Evolutionary conservation across 192 early-diverging fungal genomes (phyloP).

Genomic region (Cetraspora pellucida): DNA sequence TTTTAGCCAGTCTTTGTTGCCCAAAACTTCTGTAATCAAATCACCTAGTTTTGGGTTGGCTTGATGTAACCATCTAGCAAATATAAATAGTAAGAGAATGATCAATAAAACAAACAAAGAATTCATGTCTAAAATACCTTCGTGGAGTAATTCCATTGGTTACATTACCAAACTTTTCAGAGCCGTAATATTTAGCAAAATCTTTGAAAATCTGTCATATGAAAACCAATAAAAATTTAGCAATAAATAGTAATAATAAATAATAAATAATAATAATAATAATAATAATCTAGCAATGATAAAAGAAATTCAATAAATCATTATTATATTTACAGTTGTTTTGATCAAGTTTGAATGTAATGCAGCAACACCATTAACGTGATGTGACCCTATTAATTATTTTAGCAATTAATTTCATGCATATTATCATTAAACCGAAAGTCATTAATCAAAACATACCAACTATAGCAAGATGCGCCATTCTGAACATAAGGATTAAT

Average conservation of each 20-base stretch:
- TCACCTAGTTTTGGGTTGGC: slow-evolving; percentile 85
- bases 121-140: slow-evolving; percentile 35
- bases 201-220: slow-evolving; percentile 76
- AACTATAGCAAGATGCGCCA: slow-evolving; percentile 96
- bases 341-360: slow-evolving; percentile 83
- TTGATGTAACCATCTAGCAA: slow-evolving; percentile 91
- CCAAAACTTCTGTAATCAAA: slow-evolving; percentile 82
- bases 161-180: slow-evolving; percentile 91
- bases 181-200: slow-evolving; percentile 87
- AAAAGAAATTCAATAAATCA: not conserved
- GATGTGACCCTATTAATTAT: slow-evolving; percentile 73
- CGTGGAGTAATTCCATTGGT: slow-evolving; percentile 98
- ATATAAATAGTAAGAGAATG: slow-evolving; percentile 32
- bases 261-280: slow-evolving; percentile 9
- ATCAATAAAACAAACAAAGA: not conserved
- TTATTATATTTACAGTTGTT: slow-evolving; percentile 47
- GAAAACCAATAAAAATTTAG: no score
- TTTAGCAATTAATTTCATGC: not conserved
- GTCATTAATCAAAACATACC: slow-evolving; percentile 31
- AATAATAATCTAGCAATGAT: no score
- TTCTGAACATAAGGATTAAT: slow-evolving; percentile 49
- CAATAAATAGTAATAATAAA: slow-evolving; percentile 9
- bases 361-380: slow-evolving; percentile 95
- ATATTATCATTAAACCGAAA: not conserved
- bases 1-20: slow-evolving; percentile 70